phyloP scores from a whole-genome alignment of 192 early-diverging fungal genomes.

The Paraglomus brasilianum region DNA sequence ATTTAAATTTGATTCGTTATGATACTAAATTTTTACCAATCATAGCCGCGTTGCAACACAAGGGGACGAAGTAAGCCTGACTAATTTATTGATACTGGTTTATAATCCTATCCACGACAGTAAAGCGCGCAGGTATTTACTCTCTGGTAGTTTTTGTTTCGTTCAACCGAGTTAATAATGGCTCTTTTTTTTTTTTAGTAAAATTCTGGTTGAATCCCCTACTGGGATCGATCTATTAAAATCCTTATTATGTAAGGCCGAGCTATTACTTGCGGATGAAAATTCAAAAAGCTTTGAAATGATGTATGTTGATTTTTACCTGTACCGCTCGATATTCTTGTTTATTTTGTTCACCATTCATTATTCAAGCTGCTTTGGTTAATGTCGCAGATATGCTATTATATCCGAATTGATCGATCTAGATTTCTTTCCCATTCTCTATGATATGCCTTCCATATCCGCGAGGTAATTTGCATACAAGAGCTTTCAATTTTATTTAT shows the following conservation, averaged over 20 bases:
- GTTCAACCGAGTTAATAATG: too few relatives aligned
- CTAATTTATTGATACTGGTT: background rate
- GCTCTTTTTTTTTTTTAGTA: slow-evolving; percentile 1
- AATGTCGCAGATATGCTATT: slow-evolving; percentile 8
- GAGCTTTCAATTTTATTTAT: background rate
- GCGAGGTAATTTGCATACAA: background rate
- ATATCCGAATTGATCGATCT: slow-evolving; percentile 24
- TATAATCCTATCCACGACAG: background rate
- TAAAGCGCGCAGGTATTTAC: slow-evolving; percentile 1
- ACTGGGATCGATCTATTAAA: slow-evolving; percentile 5
- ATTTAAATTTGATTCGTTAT: background rate
- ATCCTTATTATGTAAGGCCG: slow-evolving; percentile 12
- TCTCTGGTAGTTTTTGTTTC: too few relatives aligned
- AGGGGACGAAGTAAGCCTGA: background rate
- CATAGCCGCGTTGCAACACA: background rate
- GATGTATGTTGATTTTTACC: slow-evolving; percentile 11
- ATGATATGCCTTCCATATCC: background rate
- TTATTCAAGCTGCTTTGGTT: background rate
- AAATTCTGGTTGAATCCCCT: slow-evolving; percentile 5
- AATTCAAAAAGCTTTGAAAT: slow-evolving; percentile 24
- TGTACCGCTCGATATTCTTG: background rate
- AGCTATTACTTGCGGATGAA: slow-evolving; percentile 7
- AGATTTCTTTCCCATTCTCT: slow-evolving; percentile 7
- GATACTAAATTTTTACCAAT: background rate
- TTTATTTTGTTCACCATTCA: background rate